Percentiles rank a stretch among this genome's conserved stretches.
Evolutionary conservation across 2,329 filamentous ascomycete genomes (phyloP).

Genomic region (Paradendryphiella salina): DNA sequence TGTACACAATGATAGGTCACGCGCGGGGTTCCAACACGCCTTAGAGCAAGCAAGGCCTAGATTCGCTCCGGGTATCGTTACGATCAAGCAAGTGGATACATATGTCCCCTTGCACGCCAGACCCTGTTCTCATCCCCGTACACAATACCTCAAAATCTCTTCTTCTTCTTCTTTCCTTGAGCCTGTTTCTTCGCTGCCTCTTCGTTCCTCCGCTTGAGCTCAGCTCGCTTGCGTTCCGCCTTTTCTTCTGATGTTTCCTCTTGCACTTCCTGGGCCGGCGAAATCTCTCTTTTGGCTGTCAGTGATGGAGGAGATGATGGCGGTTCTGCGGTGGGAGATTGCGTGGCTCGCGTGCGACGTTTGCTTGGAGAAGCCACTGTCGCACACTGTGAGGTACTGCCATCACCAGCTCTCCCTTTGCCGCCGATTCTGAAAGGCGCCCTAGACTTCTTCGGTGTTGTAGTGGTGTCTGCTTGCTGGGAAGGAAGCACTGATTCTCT

Average conservation of each 20-base stretch:
- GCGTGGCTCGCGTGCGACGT: conserved; percentile 4
- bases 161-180: conserved; percentile 44
- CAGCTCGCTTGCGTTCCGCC: conserved; percentile 59
- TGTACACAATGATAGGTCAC: too few relatives aligned
- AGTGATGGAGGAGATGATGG: conserved; percentile 14
- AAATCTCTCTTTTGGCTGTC: conserved; percentile 7
- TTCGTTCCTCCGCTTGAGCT: conserved; percentile 60
- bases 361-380: conserved; percentile 7
- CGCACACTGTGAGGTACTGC: conserved; percentile 6
- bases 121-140: not conserved
- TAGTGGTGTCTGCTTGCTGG: conserved; percentile 4
- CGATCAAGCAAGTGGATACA: too few relatives aligned
- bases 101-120: too few relatives aligned
- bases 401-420: conserved; percentile 22
- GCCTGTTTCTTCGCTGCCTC: conserved; percentile 57
- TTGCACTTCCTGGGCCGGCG: conserved; percentile 19
- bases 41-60: too few relatives aligned
- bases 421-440: conserved; percentile 42
- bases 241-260: conserved; percentile 55
- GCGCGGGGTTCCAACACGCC: too few relatives aligned
- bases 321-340: conserved; percentile 12
- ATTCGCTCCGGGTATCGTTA: too few relatives aligned
- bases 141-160: conserved; percentile 29
- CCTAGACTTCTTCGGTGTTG: conserved; percentile 20
- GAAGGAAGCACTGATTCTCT: conserved; percentile 4